Evolutionary conservation across 805 yeast species (phyloP), one percentile per base, ranked within the genome.

Genomic region (Candida michaelii): DNA sequence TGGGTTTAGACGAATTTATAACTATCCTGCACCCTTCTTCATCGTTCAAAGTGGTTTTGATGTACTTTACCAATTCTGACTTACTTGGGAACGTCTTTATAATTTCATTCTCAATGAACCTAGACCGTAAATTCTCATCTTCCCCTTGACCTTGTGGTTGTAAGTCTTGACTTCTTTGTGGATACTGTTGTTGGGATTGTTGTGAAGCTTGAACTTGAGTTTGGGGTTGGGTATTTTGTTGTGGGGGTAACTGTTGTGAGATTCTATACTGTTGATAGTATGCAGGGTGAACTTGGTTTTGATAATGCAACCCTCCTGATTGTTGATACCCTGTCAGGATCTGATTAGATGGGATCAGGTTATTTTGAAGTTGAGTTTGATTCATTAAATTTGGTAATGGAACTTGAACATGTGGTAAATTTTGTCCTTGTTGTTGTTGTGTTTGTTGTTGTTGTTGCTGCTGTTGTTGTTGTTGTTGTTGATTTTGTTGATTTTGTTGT

Each of bases 1-100:
- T 69, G 16, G 74, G 74, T 55, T 71, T 71, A 19, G 74, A 68
- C 21, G 73, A 66, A 54, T 68, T 69, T 54, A 71, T 70, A 32
- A 71, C 76, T 53, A 71, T 69, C 52, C 69, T 64, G 53, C 75
- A 70, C 45, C 57, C 59, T 43, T 62, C 67, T 38, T 58, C 63
- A 14, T 56, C 60, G 29, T 68, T 65, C 42, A 71, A 66, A 27
- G 57, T 62, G 24, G 59, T 60, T 52, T 69, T 70, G 32, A 71
- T 74, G 48, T 54, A 62, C 39, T 54, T 55, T 11, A 61, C 63
- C 38, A 62, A 48, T 12, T 58, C 62, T 11, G 48, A 51, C 42
- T 62, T 62, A 36, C 54, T 48, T 2, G 56, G 48, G 40, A 62
- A 62, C 2, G 64, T 58, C 45, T 56, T 56, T 43, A 62, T 47